Base-by-base conservation (phyloP, 164 flowering plant genomes). In the Piper longum region DNA sequence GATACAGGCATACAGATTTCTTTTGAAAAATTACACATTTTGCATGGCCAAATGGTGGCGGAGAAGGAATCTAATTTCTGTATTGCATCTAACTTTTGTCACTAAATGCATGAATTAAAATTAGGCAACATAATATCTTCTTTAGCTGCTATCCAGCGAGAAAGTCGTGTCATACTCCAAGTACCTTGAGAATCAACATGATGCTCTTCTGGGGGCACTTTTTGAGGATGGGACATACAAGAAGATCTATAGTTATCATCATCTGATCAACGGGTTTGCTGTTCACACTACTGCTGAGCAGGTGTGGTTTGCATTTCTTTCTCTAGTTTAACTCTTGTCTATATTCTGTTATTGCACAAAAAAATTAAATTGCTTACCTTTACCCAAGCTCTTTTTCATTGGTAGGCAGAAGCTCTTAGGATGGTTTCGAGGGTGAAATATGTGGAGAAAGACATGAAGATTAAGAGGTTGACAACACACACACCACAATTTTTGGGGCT, bases 401-500 rank as follows among this genome's bases (percentile, higher is more conserved):
- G 74, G 78, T 79, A 93, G 99, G 99, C 97, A 74, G 97, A 93
- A 75, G 75, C 62, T 36, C 88, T 93, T 64, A 67, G 82, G 68
- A 80, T 71, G 65, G 76, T 87, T 43, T 90, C 95, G 45, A 85
- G 85, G 74, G 97, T 93, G 71, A 86, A 81, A 76, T 81, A 85
- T 61, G 92, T 93, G 69, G 92, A 83, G 75, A 85, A 86, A 74
- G 99, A 93, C 75, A 88, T 89, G 95, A 93, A 93, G 76, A 93
- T 95, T 60, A 81, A 76, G 72, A 88, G 78, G 71, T 83, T 90
- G 59, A 95, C 99, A 44, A 91, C 95, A 45, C 99, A 95, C 69
- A 95, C 99, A 26, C 99, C 99, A 48, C 83, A 95, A 62, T 95
- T 95, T 78, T 74, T 95, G 78, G 99, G 99, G 62, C 97, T 95